Conservation (phyloP, 495 filamentous ascomycete genomes). For the Xylaria telfairii region DNA sequence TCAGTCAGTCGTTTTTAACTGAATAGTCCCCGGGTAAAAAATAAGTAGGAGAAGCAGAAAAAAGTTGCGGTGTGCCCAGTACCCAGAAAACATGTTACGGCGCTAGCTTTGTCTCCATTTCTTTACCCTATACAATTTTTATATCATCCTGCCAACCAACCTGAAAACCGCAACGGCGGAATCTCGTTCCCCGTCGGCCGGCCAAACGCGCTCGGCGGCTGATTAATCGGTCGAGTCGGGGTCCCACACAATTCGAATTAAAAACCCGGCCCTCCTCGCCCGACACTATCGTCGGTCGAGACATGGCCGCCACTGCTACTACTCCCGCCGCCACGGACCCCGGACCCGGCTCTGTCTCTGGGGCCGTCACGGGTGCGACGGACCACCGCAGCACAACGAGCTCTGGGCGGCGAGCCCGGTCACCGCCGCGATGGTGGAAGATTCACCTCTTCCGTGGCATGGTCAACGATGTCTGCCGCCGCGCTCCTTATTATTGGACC, state of each 20-base stretch:
- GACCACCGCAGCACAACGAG: conserved; percentile 9
- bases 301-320: conserved; percentile 5
- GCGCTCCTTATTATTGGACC: conserved; percentile 75
- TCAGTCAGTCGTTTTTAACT: background rate
- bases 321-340: background rate
- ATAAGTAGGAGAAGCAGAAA: background rate
- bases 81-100: background rate
- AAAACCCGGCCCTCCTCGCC: background rate
- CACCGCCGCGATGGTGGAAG: conserved; percentile 60
- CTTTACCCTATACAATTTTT: background rate
- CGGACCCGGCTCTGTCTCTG: conserved; percentile 5
- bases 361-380: conserved; percentile 9
- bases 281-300: background rate
- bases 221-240: background rate
- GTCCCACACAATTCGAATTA: background rate
- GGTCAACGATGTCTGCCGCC: conserved; percentile 73
- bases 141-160: background rate
- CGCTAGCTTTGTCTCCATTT: background rate
- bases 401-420: background rate
- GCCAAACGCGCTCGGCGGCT: background rate
- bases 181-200: background rate
- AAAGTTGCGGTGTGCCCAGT: background rate
- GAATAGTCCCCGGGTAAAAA: background rate
- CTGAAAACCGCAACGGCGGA: background rate
- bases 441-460: conserved; percentile 70